Evolutionary conservation across 768 basidiomycete genomes (phyloP).

Genomic region (Amanita inopinata): DNA sequence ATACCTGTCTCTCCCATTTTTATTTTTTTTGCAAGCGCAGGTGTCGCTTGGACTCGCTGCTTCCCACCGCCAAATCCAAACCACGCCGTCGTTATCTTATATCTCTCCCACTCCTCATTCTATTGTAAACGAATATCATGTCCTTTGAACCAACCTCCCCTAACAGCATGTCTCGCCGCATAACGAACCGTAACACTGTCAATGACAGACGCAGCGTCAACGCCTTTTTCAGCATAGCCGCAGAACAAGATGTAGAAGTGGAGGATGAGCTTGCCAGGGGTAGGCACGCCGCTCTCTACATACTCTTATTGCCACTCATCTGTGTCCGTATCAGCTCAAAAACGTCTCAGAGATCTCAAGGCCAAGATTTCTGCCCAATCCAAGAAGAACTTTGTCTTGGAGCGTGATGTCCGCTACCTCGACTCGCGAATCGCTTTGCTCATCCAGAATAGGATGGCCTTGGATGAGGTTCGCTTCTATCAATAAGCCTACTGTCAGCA

Average conservation of each 20-base stretch:
- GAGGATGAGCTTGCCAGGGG: conserved; percentile 95
- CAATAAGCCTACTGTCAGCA: background rate
- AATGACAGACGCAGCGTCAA: conserved; percentile 89
- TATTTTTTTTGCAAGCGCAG: conserved; percentile 35
- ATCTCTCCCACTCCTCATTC: conserved; percentile 13
- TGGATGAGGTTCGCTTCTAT: conserved; percentile 69
- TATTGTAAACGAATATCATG: conserved; percentile 32
- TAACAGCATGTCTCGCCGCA: conserved; percentile 58
- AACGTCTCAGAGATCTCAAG: conserved; percentile 92
- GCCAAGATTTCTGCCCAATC: conserved; percentile 95
- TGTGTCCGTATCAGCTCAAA: conserved; percentile 66
- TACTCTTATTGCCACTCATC: conserved; percentile 4
- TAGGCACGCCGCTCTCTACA: conserved; percentile 26
- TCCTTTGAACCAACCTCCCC: conserved; percentile 58
- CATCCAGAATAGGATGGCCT: conserved; percentile 97
- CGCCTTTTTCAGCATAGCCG: conserved; percentile 94
- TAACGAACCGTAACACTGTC: conserved; percentile 80
- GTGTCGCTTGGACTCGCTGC: conserved; percentile 27
- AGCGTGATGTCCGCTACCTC: conserved; percentile 96
- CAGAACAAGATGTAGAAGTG: conserved; percentile 96
- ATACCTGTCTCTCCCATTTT: conserved; percentile 14
- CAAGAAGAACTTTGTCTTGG: conserved; percentile 99
- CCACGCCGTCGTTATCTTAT: conserved; percentile 13
- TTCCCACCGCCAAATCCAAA: conserved; percentile 10
- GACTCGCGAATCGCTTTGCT: conserved; percentile 95